Evolutionary conservation across 139 green algal species (phyloP), one percentile per base, ranked within the genome.

Genomic region (Pleodorina starrii): DNA sequence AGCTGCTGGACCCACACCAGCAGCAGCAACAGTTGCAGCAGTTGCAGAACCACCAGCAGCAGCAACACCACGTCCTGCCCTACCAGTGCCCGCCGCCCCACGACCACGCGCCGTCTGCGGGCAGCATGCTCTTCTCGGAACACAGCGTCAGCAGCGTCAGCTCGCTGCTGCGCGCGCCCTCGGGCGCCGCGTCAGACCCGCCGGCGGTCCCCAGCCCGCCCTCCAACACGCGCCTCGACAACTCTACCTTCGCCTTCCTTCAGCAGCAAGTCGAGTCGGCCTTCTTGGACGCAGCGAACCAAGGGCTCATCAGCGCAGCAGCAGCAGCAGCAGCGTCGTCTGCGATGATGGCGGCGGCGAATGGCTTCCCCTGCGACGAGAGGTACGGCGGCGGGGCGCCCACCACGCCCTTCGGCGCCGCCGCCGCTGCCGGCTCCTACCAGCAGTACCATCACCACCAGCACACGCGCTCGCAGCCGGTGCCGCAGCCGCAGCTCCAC

Each of bases 51-150:
- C 69, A 44, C 36, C 38, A 68, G 19, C 69, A 77, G 36, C 12
- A 43, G 6, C 32, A 46, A 36, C 17, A n/a, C n/a, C 19, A 40
- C 66, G n/a, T 3, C 17, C 5, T 42, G 36, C 69, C 36, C 35
- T 38, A 77, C 48, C 76, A 84, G 5, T 38, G 10, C 25, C 54
- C 16, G 1, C 51, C 25, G 3, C 54, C 66, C 57, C 79, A 86
- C 40, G 79, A 86, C 7, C 38, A 59, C 54, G 29, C 57, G 0
- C 19, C 79, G 5, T 74, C 79, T 0, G 40, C 16, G 16, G 36
- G 60, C 42, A 87, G 81, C 60, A 36, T 66, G 60, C 81, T 87
- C 1, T 10, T 46, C 5, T 87, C 81, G 43, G 81, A 87, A 14
- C 42, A 63, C 81, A 66, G 60, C 60, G 32, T 63, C 12, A 87